A percentile compares a stretch with the other conserved stretches of the same genome.
Conservation (phyloP, 306 rosid species). For the Heteromeles arbutifolia region DNA sequence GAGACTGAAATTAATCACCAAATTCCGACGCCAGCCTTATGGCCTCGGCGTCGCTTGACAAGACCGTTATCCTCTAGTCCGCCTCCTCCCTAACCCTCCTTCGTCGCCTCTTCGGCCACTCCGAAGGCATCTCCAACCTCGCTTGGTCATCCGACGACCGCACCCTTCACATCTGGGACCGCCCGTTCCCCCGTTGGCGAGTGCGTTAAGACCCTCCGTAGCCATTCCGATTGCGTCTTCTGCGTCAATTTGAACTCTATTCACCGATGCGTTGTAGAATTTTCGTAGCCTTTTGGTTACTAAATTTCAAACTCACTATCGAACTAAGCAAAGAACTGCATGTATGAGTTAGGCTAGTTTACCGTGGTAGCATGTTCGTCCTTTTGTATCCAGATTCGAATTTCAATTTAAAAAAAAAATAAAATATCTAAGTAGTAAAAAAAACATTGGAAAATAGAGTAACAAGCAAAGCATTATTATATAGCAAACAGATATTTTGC, state of each 20-base stretch:
- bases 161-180: slow-evolving; percentile 89
- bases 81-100: slow-evolving; percentile 45
- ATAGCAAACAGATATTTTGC: slow-evolving; percentile 5
- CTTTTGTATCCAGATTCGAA: no score
- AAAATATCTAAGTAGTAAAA: no score
- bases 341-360: no score
- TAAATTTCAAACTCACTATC: no score
- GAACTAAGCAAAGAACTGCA: no score
- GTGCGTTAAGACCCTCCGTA: slow-evolving; percentile 81
- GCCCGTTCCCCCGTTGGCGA: slow-evolving; percentile 48
- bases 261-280: no score
- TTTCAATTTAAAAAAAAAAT: no score
- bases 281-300: no score
- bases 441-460: no score
- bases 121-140: slow-evolving; percentile 73
- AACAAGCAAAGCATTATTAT: not conserved
- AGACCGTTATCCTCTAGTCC: slow-evolving; percentile 71
- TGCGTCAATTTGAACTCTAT: slow-evolving; percentile 76
- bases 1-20: no score
- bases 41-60: slow-evolving; percentile 85
- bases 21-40: slow-evolving; percentile 69
- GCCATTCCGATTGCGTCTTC: slow-evolving; percentile 63
- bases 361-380: no score
- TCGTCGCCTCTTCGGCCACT: slow-evolving; percentile 71
- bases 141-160: slow-evolving; percentile 92